Conservation (phyloP, 345 rosid genomes). For the Populus deltoides region DNA sequence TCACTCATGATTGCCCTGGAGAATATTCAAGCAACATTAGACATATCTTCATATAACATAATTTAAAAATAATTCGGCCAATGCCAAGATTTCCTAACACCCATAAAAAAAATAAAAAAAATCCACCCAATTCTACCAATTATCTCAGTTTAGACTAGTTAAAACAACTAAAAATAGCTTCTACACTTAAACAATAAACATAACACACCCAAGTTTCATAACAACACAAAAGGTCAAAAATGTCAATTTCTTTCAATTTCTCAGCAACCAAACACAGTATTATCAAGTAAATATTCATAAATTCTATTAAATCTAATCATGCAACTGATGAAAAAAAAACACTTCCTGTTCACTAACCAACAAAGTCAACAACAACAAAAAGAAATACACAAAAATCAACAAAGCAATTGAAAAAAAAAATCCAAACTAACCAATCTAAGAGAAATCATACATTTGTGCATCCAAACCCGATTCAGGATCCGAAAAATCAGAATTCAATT, state of each 20-base stretch:
- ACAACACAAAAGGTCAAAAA: neutral
- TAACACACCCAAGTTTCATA: neutral
- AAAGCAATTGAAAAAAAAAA: neutral
- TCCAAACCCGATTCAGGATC: slow-evolving; percentile 1
- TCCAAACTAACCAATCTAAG: neutral
- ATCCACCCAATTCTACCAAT: neutral
- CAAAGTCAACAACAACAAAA: neutral
- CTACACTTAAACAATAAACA: neutral
- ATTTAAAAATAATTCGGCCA: neutral
- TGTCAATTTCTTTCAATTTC: neutral
- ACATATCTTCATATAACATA: neutral
- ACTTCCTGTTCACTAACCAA: neutral
- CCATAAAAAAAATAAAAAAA: neutral
- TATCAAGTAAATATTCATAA: neutral
- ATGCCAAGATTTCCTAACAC: neutral
- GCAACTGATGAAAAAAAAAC: neutral
- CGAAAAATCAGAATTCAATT: neutral
- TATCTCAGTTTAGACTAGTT: neutral
- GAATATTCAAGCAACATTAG: neutral
- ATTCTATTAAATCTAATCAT: neutral
- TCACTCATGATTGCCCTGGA: slow-evolving; percentile 66
- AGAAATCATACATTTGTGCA: neutral
- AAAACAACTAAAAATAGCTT: neutral
- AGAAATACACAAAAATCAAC: neutral
- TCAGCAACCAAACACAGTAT: neutral